These are phyloP conservation scores for Chlorella sp. DNA, from an alignment of 139 green algal genomes.

Conservation along the genomic window DNA sequence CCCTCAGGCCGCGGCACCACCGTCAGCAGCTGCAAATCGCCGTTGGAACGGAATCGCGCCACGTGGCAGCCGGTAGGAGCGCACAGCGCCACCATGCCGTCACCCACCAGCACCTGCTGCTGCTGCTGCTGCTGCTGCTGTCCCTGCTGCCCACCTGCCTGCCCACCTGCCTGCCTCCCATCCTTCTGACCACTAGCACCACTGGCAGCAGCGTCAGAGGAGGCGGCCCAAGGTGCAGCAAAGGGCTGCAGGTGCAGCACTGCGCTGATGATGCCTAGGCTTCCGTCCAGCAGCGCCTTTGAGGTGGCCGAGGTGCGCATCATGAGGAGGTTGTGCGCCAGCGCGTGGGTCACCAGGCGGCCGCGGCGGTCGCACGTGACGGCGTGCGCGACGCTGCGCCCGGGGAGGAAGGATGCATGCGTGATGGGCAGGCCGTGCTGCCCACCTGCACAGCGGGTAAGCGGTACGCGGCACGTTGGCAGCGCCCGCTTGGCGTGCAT, in stretches of 20 bases:
- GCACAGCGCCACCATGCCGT: slow-evolving; percentile 34
- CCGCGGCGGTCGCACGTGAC: slow-evolving; percentile 29
- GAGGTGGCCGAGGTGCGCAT: slow-evolving; percentile 23
- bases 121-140: neutral
- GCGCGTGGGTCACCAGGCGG: slow-evolving; percentile 24
- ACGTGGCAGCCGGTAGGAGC: slow-evolving; percentile 27
- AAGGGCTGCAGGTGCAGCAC: slow-evolving; percentile 42
- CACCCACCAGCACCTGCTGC: slow-evolving; percentile 22
- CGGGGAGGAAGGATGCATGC: slow-evolving; percentile 35
- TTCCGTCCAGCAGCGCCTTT: slow-evolving; percentile 20
- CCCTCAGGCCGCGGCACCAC: slow-evolving; percentile 17
- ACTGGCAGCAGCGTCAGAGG: neutral
- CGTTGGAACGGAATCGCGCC: slow-evolving; percentile 26
- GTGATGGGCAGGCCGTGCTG: slow-evolving; percentile 26
- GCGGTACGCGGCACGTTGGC: too few species aligned
- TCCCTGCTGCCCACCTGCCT: neutral
- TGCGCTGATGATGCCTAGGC: slow-evolving; percentile 17
- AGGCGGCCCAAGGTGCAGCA: neutral
- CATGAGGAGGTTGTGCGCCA: slow-evolving; percentile 16
- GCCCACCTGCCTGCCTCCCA: neutral
- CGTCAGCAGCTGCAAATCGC: slow-evolving; percentile 36
- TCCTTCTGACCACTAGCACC: neutral
- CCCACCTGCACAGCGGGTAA: slow-evolving; percentile 6
- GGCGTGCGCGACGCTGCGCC: slow-evolving; percentile 10
- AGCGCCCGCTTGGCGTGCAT: too few species aligned